Evolutionary conservation across 768 basidiomycete genomes (phyloP), one percentile per base, ranked within the genome.

Genomic region (Collybia nuda): DNA sequence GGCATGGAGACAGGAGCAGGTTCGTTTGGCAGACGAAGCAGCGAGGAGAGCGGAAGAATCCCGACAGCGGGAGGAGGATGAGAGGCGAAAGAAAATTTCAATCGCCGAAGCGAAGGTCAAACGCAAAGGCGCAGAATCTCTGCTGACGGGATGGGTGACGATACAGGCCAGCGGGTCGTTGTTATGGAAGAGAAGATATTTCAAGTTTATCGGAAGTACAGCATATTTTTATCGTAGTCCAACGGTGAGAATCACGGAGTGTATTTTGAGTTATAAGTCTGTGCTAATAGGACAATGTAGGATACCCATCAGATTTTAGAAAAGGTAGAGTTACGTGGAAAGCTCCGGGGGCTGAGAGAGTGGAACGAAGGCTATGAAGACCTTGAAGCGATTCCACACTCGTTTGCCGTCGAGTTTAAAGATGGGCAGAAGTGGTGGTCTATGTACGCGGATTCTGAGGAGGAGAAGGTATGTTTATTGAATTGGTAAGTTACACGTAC

Each of bases 331-430:
- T 63, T 87, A 37, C 70, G 74, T 4, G 78, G 77, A 7, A 66
- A 70, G 7, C 59, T 84, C 14, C 66, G 63, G 40, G 77, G 66
- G 7, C 54, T 86, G 46, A 72, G 73, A 50, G 86, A 87, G 56
- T 85, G 83, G 79, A 72, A 79, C 48, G 81, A 87, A 48, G 85
- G 85, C 5, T 85, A 80, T 50, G 85, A 87, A 50, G 82, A 85
- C 40, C 63, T 88, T 28, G 75, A 82, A 60, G 77, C 84, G 8
- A 85, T 88, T 44, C 76, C 82, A 3, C 72, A 82, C 51, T 84
- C 86, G 0, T 86, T 88, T 65, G 86, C 79, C 2, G 66, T 87
- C 22, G 83, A 83, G 52, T 85, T 86, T 61, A 71, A 68, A 29
- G 74, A 78, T 48, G 76, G 63, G 5, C 70, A 66, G 6, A 69